Evolutionary conservation across 2,329 filamentous ascomycete species (phyloP).

Genomic region (Diaporthe sp.): DNA sequence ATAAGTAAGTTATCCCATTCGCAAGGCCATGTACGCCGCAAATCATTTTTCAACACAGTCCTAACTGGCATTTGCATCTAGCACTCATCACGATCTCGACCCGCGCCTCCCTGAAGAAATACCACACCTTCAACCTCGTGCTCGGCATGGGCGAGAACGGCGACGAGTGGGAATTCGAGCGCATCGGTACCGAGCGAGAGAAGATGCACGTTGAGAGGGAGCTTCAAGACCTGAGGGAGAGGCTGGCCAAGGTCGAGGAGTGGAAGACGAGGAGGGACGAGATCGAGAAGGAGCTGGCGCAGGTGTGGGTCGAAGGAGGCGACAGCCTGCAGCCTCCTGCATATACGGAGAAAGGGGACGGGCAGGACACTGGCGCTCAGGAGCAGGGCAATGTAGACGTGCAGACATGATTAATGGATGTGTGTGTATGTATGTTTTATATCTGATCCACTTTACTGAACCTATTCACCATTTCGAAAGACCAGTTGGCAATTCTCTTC

Average conservation of each 20-base stretch:
- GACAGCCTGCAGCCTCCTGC: conserved; percentile 63
- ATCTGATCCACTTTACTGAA: not conserved
- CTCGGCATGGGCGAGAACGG: conserved; percentile 85
- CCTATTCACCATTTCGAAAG: not conserved
- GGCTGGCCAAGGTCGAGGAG: conserved; percentile 83
- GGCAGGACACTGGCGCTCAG: conserved; percentile 36
- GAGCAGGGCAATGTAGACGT: conserved; percentile 4
- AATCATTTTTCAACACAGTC: not conserved
- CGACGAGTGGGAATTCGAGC: conserved; percentile 92
- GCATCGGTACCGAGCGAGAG: conserved; percentile 93
- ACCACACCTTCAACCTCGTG: conserved; percentile 91
- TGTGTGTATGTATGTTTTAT: not conserved
- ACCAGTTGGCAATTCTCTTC: not conserved
- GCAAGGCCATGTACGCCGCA: not conserved
- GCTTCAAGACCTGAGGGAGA: conserved; percentile 84
- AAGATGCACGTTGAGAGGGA: conserved; percentile 95
- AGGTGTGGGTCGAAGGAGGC: conserved; percentile 70
- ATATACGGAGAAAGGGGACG: conserved; percentile 50
- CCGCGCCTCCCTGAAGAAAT: conserved; percentile 92
- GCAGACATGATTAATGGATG: not conserved
- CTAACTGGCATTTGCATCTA: conserved; percentile 52
- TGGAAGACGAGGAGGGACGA: conserved; percentile 85
- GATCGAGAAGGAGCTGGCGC: conserved; percentile 84
- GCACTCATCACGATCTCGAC: conserved; percentile 96
- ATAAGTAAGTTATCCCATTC: conserved; percentile 77